Conservation (phyloP, 2,329 filamentous ascomycete genomes). For the Trichoderma oligosporum region DNA sequence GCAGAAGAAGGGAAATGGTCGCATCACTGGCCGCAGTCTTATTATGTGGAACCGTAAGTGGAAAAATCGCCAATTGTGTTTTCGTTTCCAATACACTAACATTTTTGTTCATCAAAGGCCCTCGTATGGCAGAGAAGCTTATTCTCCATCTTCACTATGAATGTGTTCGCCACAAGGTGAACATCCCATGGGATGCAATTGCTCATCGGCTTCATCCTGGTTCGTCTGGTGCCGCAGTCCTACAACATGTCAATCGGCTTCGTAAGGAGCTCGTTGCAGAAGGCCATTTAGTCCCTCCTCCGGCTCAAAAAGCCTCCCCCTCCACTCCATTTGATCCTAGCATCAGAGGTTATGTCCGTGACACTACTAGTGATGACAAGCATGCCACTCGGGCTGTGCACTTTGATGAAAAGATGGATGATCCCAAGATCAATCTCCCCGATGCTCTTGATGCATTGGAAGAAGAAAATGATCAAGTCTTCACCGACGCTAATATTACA, state of each 20-base stretch:
- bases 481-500: conserved; percentile 9
- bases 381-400: conserved; percentile 29
- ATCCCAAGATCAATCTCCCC: conserved; percentile 32
- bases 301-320: conserved; percentile 27
- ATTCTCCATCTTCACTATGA: conserved; percentile 42
- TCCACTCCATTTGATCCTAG: conserved; percentile 23
- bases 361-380: conserved; percentile 26
- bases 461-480: conserved; percentile 17
- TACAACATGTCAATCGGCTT: conserved; percentile 37
- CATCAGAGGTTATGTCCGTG: conserved; percentile 35
- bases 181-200: conserved; percentile 39
- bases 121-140: conserved; percentile 46
- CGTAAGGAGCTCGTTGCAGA: conserved; percentile 35
- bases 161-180: conserved; percentile 30
- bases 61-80: no score
- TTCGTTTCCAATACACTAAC: background rate
- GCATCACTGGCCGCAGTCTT: conserved; percentile 35
- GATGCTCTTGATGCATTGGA: conserved; percentile 20
- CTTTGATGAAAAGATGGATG: conserved; percentile 33
- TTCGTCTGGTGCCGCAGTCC: conserved; percentile 37
- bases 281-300: conserved; percentile 42
- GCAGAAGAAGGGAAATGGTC: conserved; percentile 30
- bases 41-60: conserved; percentile 44
- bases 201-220: conserved; percentile 42
- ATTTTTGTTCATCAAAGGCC: conserved; percentile 31